Evolutionary conservation across 176 grass and related monocot genomes (phyloP).

Genomic region (Avena sativa): DNA sequence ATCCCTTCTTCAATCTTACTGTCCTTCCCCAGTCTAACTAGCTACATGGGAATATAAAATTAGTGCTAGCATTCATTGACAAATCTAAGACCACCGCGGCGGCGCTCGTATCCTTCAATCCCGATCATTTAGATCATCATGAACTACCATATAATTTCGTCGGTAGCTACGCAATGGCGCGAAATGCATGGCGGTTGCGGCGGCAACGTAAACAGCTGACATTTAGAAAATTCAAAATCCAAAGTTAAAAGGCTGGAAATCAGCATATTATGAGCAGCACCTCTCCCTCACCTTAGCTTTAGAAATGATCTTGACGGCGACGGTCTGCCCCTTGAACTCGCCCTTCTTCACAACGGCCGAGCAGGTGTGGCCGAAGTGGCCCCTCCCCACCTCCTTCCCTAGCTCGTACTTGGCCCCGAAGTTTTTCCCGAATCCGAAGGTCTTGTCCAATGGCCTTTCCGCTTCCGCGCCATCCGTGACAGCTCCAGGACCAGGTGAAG

Average conservation of each 20-base stretch:
- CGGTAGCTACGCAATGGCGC: conserved; percentile 36
- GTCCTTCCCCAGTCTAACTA: neutral
- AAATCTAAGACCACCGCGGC: neutral
- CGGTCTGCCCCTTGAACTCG: conserved; percentile 79
- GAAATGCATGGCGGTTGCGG: neutral
- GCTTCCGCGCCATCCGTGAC: conserved; percentile 53
- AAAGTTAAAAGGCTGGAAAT: conserved; percentile 18
- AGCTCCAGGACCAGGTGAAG: neutral
- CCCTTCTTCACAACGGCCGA: conserved; percentile 82
- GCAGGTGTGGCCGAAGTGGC: conserved; percentile 97
- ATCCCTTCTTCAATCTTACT: neutral
- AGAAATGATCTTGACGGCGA: conserved; percentile 96
- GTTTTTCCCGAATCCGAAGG: conserved; percentile 83
- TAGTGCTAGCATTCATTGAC: neutral
- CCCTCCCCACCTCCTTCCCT: conserved; percentile 97
- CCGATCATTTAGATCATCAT: neutral
- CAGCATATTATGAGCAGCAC: neutral
- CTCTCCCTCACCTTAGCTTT: conserved; percentile 83
- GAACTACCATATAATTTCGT: neutral
- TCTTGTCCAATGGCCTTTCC: conserved; percentile 90
- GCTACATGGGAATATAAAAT: neutral
- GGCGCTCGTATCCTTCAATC: too few relatives aligned
- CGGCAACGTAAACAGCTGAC: neutral
- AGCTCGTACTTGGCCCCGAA: conserved; percentile 96
- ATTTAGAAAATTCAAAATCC: conserved; percentile 37